Evolutionary conservation across 2,329 filamentous ascomycete species (phyloP), one percentile per base, ranked within the genome.

Genomic region (Epichloe elymi): DNA sequence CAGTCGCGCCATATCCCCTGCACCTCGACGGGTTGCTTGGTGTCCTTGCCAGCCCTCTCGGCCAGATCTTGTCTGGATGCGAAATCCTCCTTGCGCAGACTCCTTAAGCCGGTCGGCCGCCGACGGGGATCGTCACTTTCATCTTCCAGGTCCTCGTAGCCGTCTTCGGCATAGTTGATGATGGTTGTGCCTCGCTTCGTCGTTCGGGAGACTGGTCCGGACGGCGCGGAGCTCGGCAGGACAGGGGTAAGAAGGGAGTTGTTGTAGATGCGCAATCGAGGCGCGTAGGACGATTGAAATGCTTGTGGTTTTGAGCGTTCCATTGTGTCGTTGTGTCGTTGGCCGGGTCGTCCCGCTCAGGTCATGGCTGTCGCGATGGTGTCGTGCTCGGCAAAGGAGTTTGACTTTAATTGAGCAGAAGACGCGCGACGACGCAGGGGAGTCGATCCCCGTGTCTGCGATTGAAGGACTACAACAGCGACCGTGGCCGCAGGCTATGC

Each of bases 121-220:
- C 91, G 83, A 56, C 88, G 79, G 53, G 79, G 75, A 51, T 88
- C 85, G 55, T 88, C 85, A 47, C 86, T 83, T 55, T 88, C 86
- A 51, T 83, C 79, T 38, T 82, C 79, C 52, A 79, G 67, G 61
- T 91, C 89, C 58, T 96, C 91, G 63, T 85, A 95, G 45, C 90
- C 90, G 65, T 97, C 91, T 65, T 98, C 93, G 23, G 93, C 91
- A 64, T 98, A 98, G 71, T 96, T 98, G 70, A 97, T 93, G 56
- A 91, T 87, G 36, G 88, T 93, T 2, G 93, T 97, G 52, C 93
- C 93, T 68, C 93, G 85, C 73, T 98, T 97, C 8, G 93, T 97
- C n/a, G 87, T 95, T 64, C 91, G 82, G 60, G 87, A 78, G 53
- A 79, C 72, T 39, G 84, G 79, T 23, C 81, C 83, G 2, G 79